Base-by-base conservation (phyloP, 257 asterid genomes). In the Petunia axillaris region DNA sequence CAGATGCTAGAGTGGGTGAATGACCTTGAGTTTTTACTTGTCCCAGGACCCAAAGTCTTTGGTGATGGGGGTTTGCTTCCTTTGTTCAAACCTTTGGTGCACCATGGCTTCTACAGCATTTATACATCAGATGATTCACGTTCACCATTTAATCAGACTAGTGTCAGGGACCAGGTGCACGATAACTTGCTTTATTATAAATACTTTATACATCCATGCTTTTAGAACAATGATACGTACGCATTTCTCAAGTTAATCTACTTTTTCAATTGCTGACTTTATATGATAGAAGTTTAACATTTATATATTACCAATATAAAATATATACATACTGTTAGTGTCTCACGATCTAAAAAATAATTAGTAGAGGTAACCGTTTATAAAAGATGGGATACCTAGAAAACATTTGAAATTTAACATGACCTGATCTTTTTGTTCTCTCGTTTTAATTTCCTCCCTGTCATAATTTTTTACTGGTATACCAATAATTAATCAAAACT, bases 141-240 rank as follows among this genome's bases (percentile, higher is more conserved):
- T 57, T 93, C 98, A 41, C 89, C 89, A 8, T 94, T 86, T 63
- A 93, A 86, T 62, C 85, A 80, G 53, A 87, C 84, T 36, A 89
- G 97, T 77, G 98, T 90, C 2, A 83, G 98, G 82, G 86, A 71
- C 38, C 98, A 93, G 97, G 98, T 89, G 78, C 57, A 16, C 44
- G 15, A 43, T 67, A 14, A 14, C 16, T 35, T 5, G 1, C 6
- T 58, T 59, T 1, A 10, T 59, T 59, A 38, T 7, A 16, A 3
- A 62, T 62, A 62, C 6, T 36, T 60, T 0, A 25, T 25, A 25
- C 4, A 8, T 82, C n/a, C 70, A 58, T 76, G 60, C 41, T 9
- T 62, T 62, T 37, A 37, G 3, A 64, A 10, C 6, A 64, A 4
- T 64, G 25, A 11, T 10, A 8, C 10, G 36, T 10, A 8, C 37